Conservation (phyloP, 2,329 filamentous ascomycete genomes). For the Aspergillus oerlinghausenensis region DNA sequence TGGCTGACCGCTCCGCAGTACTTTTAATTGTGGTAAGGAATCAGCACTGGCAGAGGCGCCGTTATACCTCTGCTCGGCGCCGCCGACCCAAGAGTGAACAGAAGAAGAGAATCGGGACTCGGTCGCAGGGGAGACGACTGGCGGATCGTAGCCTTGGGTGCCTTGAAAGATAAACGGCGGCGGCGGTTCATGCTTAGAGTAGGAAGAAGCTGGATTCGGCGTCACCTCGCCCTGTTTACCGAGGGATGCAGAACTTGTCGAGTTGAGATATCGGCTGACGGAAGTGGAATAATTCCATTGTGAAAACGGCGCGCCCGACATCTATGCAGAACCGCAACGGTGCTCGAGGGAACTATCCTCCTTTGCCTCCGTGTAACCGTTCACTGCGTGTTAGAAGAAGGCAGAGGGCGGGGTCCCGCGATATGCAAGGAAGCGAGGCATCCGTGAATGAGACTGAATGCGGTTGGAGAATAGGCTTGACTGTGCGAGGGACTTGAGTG, state of each 20-base stretch:
- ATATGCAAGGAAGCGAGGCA: neutral
- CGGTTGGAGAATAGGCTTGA: neutral
- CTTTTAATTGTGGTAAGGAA: neutral
- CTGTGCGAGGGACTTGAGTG: neutral
- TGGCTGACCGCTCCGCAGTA: neutral
- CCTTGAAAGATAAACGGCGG: slow-evolving; percentile 17
- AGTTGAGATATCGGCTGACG: slow-evolving; percentile 19
- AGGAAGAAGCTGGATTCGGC: slow-evolving; percentile 14
- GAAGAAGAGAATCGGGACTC: slow-evolving; percentile 15
- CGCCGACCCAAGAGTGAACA: slow-evolving; percentile 13
- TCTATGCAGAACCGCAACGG: slow-evolving; percentile 19
- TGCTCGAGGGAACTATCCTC: slow-evolving; percentile 6
- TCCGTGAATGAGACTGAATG: neutral
- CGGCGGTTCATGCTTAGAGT: slow-evolving; percentile 19
- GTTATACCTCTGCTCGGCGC: slow-evolving; percentile 19
- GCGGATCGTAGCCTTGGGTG: slow-evolving; percentile 16
- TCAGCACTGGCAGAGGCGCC: slow-evolving; percentile 16
- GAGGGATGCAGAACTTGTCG: slow-evolving; percentile 10
- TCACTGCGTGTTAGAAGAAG: neutral
- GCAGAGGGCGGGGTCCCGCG: neutral
- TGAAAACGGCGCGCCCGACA: slow-evolving; percentile 28
- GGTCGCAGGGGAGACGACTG: slow-evolving; percentile 7
- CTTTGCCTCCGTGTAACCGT: neutral
- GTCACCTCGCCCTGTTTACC: slow-evolving; percentile 11
- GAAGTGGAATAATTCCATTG: slow-evolving; percentile 24